Conservation (phyloP, 2,329 filamentous ascomycete genomes). For the Trichophyton schoenleinii region DNA sequence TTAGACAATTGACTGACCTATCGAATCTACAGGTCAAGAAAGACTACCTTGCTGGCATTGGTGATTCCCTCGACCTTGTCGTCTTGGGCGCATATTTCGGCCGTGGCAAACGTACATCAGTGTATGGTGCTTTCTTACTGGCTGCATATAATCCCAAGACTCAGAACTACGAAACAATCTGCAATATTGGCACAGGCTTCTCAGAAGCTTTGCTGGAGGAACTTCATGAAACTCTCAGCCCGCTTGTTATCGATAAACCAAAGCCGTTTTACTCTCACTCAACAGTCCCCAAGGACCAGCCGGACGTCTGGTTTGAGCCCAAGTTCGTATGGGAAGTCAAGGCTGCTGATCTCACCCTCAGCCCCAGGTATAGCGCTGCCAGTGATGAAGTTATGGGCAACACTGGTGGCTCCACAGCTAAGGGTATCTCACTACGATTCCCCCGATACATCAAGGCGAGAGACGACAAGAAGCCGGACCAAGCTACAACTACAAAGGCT, state of each 20-base stretch:
- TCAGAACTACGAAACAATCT: conserved; percentile 86
- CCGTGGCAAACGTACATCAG: conserved; percentile 86
- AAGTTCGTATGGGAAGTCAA: conserved; percentile 94
- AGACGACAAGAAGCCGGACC: conserved; percentile 90
- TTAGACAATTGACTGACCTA: neutral
- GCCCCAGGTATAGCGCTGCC: conserved; percentile 86
- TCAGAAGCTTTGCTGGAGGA: conserved; percentile 88
- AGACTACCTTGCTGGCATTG: conserved; percentile 86
- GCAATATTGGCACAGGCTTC: conserved; percentile 97
- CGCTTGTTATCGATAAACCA: conserved; percentile 70
- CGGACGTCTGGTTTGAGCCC: conserved; percentile 97
- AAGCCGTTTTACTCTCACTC: conserved; percentile 94
- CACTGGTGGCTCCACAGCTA: conserved; percentile 50
- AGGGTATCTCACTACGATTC: conserved; percentile 80
- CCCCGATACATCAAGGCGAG: conserved; percentile 82
- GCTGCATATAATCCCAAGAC: conserved; percentile 76
- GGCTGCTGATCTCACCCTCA: conserved; percentile 87
- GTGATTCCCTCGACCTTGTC: conserved; percentile 91
- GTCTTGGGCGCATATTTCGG: conserved; percentile 90
- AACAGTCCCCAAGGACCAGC: conserved; percentile 74
- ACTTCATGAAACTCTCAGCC: conserved; percentile 61
- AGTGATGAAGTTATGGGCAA: conserved; percentile 65
- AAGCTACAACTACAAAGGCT: conserved; percentile 71
- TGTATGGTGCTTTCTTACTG: conserved; percentile 90
- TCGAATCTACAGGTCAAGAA: conserved; percentile 65